These are phyloP conservation scores for Pholiota molesta DNA, from an alignment of 768 basidiomycete genomes.

Conservation along the genomic window DNA sequence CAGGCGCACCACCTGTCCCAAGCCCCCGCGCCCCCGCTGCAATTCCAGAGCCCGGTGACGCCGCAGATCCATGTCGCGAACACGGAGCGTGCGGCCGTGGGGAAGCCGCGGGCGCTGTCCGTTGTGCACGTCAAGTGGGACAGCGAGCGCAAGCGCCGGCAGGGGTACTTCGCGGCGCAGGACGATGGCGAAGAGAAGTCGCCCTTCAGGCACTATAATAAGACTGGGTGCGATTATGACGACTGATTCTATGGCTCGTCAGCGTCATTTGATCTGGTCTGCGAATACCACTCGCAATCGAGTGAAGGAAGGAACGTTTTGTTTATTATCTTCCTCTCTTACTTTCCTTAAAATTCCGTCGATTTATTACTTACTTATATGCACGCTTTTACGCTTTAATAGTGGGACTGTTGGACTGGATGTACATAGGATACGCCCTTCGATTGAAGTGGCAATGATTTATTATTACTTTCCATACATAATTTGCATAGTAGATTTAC, in stretches of 20 bases:
- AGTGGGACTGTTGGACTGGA: not conserved
- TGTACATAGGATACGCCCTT: not conserved
- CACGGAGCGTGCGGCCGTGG: not conserved
- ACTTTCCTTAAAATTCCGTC: not conserved
- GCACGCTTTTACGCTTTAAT: not conserved
- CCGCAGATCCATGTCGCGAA: slow-evolving; percentile 1
- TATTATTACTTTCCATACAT: not conserved
- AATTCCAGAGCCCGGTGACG: slow-evolving; percentile 4
- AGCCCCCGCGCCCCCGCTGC: not conserved
- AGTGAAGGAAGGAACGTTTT: not conserved
- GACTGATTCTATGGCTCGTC: not conserved
- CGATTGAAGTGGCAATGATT: not conserved
- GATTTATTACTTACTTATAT: not conserved
- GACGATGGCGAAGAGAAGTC: slow-evolving; percentile 33
- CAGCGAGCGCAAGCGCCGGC: slow-evolving; percentile 33
- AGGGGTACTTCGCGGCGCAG: slow-evolving; percentile 32
- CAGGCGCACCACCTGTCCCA: not conserved
- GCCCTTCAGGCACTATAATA: slow-evolving; percentile 34
- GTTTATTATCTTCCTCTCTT: not conserved
- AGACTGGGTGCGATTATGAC: slow-evolving; percentile 29
- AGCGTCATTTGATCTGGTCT: too few species aligned
- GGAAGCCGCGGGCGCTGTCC: slow-evolving; percentile 9
- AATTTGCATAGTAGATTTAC: not conserved
- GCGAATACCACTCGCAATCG: too few species aligned
- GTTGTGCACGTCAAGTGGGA: slow-evolving; percentile 34